Evolutionary conservation across 2,329 filamentous ascomycete species (phyloP).

Genomic region (Paecilomyces sp.): DNA sequence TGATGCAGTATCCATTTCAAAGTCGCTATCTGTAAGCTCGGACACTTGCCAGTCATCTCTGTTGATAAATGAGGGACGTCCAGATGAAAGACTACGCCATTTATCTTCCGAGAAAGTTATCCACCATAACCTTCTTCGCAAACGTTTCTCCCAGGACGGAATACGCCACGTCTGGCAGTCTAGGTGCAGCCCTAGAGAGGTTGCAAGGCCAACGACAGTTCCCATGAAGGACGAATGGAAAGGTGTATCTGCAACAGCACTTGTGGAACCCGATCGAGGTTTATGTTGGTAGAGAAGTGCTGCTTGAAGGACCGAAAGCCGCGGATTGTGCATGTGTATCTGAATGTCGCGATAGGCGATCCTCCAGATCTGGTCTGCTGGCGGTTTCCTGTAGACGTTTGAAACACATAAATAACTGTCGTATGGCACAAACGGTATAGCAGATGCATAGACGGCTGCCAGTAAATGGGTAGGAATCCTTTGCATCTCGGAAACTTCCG

Average conservation of each 20-base stretch:
- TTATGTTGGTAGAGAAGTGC: slow-evolving; percentile 25
- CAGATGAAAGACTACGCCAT: slow-evolving; percentile 29
- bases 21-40: slow-evolving; percentile 22
- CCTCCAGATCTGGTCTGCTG: slow-evolving; percentile 20
- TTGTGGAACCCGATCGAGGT: slow-evolving; percentile 13
- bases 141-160: slow-evolving; percentile 30
- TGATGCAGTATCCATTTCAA: slow-evolving; percentile 13
- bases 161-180: slow-evolving; percentile 32
- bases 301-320: slow-evolving; percentile 24
- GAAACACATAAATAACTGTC: slow-evolving; percentile 23
- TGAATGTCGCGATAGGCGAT: slow-evolving; percentile 23
- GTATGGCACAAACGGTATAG: slow-evolving; percentile 23
- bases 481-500: slow-evolving; percentile 12
- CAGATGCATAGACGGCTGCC: slow-evolving; percentile 25
- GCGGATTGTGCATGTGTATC: slow-evolving; percentile 24
- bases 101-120: slow-evolving; percentile 34
- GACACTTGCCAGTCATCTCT: slow-evolving; percentile 28
- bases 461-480: slow-evolving; percentile 20
- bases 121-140: slow-evolving; percentile 34
- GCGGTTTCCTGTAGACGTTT: slow-evolving; percentile 18
- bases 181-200: slow-evolving; percentile 28
- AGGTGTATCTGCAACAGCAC: slow-evolving; percentile 22
- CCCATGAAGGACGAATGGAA: slow-evolving; percentile 33
- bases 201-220: slow-evolving; percentile 25
- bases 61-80: slow-evolving; percentile 28